Evolutionary conservation across 257 asterid species (phyloP).

Genomic region (Asclepias syriaca): DNA sequence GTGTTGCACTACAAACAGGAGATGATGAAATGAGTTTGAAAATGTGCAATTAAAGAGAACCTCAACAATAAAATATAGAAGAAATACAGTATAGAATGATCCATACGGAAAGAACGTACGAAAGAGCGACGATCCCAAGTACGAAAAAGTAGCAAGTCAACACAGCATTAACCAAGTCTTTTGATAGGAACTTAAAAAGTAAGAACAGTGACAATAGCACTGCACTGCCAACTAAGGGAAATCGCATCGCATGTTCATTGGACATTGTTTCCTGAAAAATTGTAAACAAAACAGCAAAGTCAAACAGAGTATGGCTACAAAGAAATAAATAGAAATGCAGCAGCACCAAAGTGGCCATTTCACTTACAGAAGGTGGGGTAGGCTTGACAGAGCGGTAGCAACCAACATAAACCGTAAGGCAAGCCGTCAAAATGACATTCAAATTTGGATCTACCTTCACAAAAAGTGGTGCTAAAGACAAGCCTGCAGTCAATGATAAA

Average conservation of each 20-base stretch:
- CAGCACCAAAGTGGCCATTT: conserved; percentile 8
- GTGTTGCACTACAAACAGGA: conserved; percentile 67
- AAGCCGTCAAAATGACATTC: conserved; percentile 83
- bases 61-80: neutral
- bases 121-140: conserved; percentile 90
- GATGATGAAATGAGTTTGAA: conserved; percentile 2
- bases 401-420: conserved; percentile 84
- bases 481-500: conserved; percentile 36
- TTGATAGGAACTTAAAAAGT: conserved; percentile 91
- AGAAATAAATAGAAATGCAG: neutral
- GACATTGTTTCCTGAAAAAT: conserved; percentile 89
- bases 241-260: conserved; percentile 94
- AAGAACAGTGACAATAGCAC: conserved; percentile 89
- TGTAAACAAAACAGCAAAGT: conserved; percentile 4
- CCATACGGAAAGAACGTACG: conserved; percentile 56
- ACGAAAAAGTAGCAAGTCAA: conserved; percentile 87
- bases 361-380: conserved; percentile 86
- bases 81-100: conserved; percentile 20
- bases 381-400: conserved; percentile 89
- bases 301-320: neutral
- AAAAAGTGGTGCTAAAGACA: conserved; percentile 81
- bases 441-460: conserved; percentile 88
- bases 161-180: conserved; percentile 97
- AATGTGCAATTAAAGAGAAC: neutral
- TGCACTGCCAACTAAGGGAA: conserved; percentile 95